phyloP scores from a whole-genome alignment of 805 yeast species.

The Blastobotrys muscicola region DNA sequence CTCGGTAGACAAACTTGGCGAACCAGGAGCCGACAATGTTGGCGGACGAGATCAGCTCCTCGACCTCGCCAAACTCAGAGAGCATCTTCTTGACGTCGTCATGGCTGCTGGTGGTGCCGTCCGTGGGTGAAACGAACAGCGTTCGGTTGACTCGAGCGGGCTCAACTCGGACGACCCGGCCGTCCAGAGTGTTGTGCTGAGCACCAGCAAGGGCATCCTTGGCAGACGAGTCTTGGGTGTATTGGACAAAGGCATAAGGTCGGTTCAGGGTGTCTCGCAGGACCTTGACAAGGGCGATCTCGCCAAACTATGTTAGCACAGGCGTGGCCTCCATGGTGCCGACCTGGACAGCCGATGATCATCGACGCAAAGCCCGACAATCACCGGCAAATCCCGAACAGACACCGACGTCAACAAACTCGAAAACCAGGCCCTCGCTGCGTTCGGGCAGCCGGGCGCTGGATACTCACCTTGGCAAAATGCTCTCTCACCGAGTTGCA shows the following conservation, averaged over 20 bases:
- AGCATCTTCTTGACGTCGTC: constrained; percentile 33
- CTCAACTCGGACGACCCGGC: constrained; percentile 76
- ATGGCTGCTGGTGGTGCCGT: not conserved
- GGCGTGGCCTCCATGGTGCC: no score
- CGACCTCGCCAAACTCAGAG: constrained; percentile 63
- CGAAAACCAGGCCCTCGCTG: no score
- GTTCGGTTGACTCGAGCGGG: constrained; percentile 89
- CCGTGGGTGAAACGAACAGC: constrained; percentile 41
- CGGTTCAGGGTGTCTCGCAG: constrained; percentile 71
- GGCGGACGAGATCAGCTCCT: constrained; percentile 36
- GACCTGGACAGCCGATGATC: no score
- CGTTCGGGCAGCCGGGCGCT: no score
- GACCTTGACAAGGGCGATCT: constrained; percentile 65
- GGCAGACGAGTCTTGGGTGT: constrained; percentile 61
- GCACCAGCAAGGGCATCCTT: constrained; percentile 56
- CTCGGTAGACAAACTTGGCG: constrained; percentile 68
- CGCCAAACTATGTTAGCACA: constrained; percentile 52
- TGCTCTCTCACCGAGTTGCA: constrained; percentile 58
- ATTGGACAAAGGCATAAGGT: constrained; percentile 92
- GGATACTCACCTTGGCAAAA: constrained; percentile 39
- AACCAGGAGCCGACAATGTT: constrained; percentile 46
- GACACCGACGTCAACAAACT: no score
- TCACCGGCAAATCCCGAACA: constrained; percentile 4
- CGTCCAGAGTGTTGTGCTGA: constrained; percentile 60
- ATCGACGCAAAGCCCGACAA: constrained; percentile 1